Conservation (phyloP, 2,329 filamentous ascomycete genomes). For the Sordariomycetes sp. region DNA sequence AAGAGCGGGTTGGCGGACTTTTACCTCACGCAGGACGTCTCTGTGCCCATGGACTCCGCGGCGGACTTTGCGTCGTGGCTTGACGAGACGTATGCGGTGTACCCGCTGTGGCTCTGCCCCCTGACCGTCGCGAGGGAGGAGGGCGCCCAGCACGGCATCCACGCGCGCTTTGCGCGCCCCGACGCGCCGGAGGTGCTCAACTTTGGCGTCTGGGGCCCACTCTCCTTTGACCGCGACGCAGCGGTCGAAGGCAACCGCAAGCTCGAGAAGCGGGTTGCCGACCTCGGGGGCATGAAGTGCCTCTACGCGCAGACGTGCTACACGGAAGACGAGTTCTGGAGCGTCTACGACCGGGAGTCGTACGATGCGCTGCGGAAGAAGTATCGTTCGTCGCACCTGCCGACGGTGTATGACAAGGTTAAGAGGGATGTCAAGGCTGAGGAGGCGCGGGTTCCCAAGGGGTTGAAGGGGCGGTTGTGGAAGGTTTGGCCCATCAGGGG, state of each 20-base stretch:
- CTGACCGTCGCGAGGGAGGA: slow-evolving; percentile 27
- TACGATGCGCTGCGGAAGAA: slow-evolving; percentile 44
- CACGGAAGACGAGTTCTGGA: slow-evolving; percentile 55
- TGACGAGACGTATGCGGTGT: slow-evolving; percentile 28
- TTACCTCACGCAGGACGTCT: slow-evolving; percentile 54
- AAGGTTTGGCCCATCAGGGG: slow-evolving; percentile 28
- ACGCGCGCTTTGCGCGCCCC: slow-evolving; percentile 26
- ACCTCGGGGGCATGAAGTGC: slow-evolving; percentile 53
- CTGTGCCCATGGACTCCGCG: slow-evolving; percentile 28
- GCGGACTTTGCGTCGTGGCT: slow-evolving; percentile 34
- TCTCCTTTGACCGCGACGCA: slow-evolving; percentile 23
- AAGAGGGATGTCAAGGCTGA: slow-evolving; percentile 15
- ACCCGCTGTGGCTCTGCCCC: slow-evolving; percentile 44
- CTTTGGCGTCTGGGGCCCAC: slow-evolving; percentile 49
- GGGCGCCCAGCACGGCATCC: slow-evolving; percentile 29
- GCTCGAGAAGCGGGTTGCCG: slow-evolving; percentile 44
- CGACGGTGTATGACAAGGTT: slow-evolving; percentile 56
- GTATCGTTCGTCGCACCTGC: slow-evolving; percentile 45
- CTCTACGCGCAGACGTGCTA: slow-evolving; percentile 60
- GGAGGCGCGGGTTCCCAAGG: slow-evolving; percentile 15
- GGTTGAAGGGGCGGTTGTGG: slow-evolving; percentile 17
- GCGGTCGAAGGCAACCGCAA: slow-evolving; percentile 42
- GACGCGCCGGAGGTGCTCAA: slow-evolving; percentile 35
- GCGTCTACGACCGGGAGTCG: slow-evolving; percentile 42
- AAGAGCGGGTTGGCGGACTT: slow-evolving; percentile 43